phyloP scores from a whole-genome alignment of 805 yeast genomes.

The Saccharomycopsis sp. region DNA sequence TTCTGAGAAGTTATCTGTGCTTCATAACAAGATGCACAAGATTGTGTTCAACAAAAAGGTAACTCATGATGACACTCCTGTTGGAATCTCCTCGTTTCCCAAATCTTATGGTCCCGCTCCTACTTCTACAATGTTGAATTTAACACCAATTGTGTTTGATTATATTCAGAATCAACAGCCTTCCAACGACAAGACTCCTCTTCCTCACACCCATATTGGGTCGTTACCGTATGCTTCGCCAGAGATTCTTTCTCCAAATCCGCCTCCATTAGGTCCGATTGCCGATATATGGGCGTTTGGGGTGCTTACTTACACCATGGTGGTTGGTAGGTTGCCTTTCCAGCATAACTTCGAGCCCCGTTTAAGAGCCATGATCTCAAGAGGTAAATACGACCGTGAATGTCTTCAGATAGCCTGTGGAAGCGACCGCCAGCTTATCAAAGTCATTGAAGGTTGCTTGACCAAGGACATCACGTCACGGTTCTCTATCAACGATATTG shows the following conservation, averaged over 20 bases:
- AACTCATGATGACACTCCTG: constrained; percentile 31
- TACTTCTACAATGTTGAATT: constrained; percentile 21
- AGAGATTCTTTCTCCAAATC: constrained; percentile 58
- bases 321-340: constrained; percentile 73
- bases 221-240: constrained; percentile 93
- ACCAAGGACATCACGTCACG: constrained; percentile 44
- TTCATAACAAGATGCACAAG: constrained; percentile 22
- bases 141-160: constrained; percentile 23
- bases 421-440: constrained; percentile 24
- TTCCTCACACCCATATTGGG: constrained; percentile 71
- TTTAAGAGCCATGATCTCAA: constrained; percentile 61
- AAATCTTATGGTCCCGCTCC: constrained; percentile 29
- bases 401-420: constrained; percentile 39
- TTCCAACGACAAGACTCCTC: constrained; percentile 18
- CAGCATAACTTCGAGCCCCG: constrained; percentile 80
- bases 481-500: constrained; percentile 40
- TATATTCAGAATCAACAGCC: constrained; percentile 25
- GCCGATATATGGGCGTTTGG: constrained; percentile 94
- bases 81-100: constrained; percentile 27
- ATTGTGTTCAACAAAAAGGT: constrained; percentile 26
- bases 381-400: constrained; percentile 52
- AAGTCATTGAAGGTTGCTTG: constrained; percentile 48
- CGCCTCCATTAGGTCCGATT: constrained; percentile 53
- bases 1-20: constrained; percentile 21
- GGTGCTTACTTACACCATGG: constrained; percentile 64